These are phyloP conservation scores for Zea mays DNA, from an alignment of 176 grass and related monocot genomes.

Conservation along the genomic window Zm-B73-REFERENCE-NAM-5.0 NC_050104.1:144974501-144975000, in stretches of 20 bases:
- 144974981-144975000: slow-evolving; percentile 30
- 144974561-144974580: slow-evolving; percentile 31
- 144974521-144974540: slow-evolving; percentile 14
- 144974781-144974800: not conserved
- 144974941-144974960: not conserved
- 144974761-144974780: not conserved
- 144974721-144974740: not conserved
- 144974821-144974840: slow-evolving; percentile 42
- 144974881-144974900: slow-evolving; percentile 40
- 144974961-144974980: slow-evolving; percentile 22
- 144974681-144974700: slow-evolving; percentile 28
- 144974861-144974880: slow-evolving; percentile 30
- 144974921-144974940: slow-evolving; percentile 30
- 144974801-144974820: not conserved
- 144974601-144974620: not conserved
- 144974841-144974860: not conserved
- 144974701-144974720: slow-evolving; percentile 21
- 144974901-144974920: slow-evolving; percentile 47
- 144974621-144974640: slow-evolving; percentile 7
- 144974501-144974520: not conserved
- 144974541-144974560: slow-evolving; percentile 9
- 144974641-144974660: not conserved
- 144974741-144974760: not conserved
- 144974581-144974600: slow-evolving; percentile 14
- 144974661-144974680: slow-evolving; percentile 27